phyloP scores from a whole-genome alignment of 176 grass and related monocot species.

The Aegilops tauschii region DNA sequence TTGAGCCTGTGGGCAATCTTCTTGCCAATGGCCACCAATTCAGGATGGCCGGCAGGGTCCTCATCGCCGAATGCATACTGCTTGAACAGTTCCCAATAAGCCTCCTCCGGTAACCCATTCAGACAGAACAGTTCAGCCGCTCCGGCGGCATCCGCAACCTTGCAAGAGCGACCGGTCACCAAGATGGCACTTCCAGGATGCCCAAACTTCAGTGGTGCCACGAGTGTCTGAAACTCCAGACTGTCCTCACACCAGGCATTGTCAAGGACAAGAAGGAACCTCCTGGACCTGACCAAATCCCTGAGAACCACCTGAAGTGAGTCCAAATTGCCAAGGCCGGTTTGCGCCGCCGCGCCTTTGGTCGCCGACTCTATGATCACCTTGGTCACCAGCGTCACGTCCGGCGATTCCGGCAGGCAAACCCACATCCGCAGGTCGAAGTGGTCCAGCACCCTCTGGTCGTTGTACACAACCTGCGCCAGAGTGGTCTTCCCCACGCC shows the following conservation, averaged over 20 bases:
- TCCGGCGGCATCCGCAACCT: background rate
- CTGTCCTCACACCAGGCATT: conserved; percentile 38
- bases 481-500: conserved; percentile 41
- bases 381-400: conserved; percentile 11
- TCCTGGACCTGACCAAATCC: background rate
- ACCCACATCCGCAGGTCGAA: conserved; percentile 33
- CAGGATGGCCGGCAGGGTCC: background rate
- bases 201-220: conserved; percentile 5
- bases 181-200: conserved; percentile 27
- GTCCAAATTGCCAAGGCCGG: conserved; percentile 9
- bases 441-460: background rate
- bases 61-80: conserved; percentile 22
- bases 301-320: conserved; percentile 9
- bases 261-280: conserved; percentile 42
- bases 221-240: background rate
- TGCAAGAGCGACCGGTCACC: conserved; percentile 18
- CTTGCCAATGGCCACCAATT: conserved; percentile 23
- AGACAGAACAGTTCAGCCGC: background rate
- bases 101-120: background rate
- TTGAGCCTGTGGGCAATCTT: conserved; percentile 25
- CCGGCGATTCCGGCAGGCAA: conserved; percentile 24
- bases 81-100: conserved; percentile 29
- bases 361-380: conserved; percentile 31
- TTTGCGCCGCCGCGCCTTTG: background rate
- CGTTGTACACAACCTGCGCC: conserved; percentile 31